A percentile compares a stretch with the other conserved stretches of the same genome.
Evolutionary conservation across 73 alveolate species (phyloP).

Genomic region (Paramecium primaurelia): DNA sequence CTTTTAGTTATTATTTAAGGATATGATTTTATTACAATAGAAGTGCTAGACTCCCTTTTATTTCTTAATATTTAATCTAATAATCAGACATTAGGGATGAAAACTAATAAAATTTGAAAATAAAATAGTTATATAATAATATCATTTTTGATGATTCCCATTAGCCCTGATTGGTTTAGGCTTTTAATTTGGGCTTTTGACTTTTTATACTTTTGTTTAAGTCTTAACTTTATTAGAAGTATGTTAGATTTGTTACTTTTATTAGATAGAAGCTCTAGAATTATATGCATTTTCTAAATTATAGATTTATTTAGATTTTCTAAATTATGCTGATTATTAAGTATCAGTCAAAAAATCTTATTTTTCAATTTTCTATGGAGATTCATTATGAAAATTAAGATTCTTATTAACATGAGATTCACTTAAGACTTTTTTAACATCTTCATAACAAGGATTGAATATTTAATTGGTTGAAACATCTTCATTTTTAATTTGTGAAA

Average conservation of each 20-base stretch:
- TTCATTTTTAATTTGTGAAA: neutral
- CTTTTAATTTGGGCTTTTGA: neutral
- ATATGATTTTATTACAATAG: conserved; percentile 16
- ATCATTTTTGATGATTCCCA: neutral
- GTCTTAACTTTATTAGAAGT: neutral
- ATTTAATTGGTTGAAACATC: neutral
- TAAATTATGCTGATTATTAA: neutral
- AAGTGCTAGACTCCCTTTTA: neutral
- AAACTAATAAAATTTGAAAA: neutral
- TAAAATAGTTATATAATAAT: neutral
- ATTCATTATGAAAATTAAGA: neutral
- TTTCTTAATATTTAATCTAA: neutral
- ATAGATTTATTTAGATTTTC: neutral
- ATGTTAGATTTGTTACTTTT: neutral
- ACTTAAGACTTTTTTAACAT: conserved; percentile 33
- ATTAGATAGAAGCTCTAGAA: neutral
- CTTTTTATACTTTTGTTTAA: neutral
- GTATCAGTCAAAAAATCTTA: neutral
- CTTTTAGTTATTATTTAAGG: conserved; percentile 21
- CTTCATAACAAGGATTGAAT: conserved; percentile 46
- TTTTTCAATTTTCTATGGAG: neutral
- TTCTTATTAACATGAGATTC: neutral
- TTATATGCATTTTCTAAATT: neutral
- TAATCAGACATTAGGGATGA: neutral
- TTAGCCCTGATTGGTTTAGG: neutral